These are phyloP conservation scores for Pinus tabuliformis DNA, from an alignment of 75 land plant species.

Conservation along the genomic window DNA sequence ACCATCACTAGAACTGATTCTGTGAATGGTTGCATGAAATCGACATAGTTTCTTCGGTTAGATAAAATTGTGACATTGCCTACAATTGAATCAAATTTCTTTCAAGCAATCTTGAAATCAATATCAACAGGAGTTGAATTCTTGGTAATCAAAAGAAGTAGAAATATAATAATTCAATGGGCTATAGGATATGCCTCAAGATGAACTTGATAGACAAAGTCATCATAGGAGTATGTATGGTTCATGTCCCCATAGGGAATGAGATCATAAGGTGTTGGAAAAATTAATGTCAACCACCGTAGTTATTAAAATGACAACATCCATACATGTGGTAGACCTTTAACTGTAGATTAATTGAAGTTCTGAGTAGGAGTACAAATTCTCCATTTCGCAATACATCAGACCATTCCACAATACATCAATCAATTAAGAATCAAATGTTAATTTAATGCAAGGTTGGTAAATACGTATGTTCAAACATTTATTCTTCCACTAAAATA, in stretches of 20 bases:
- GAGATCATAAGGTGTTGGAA: too few relatives aligned
- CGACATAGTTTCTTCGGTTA: conserved; percentile 12
- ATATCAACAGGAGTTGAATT: background rate
- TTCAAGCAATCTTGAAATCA: background rate
- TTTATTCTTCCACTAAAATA: too few relatives aligned
- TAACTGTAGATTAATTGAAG: too few relatives aligned
- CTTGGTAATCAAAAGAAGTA: background rate
- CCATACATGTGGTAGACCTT: too few relatives aligned
- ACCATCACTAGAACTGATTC: conserved; percentile 11
- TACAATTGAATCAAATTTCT: conserved; percentile 26
- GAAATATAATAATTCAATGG: background rate
- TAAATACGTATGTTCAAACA: too few relatives aligned
- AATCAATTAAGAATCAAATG: too few relatives aligned
- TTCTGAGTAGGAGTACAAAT: too few relatives aligned
- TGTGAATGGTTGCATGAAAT: conserved; percentile 27
- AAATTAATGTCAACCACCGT: too few relatives aligned
- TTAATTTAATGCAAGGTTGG: too few relatives aligned
- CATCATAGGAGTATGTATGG: conserved; percentile 31
- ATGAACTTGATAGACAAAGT: conserved; percentile 48
- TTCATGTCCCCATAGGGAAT: conserved; percentile 15
- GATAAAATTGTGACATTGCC: conserved; percentile 19
- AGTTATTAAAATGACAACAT: too few relatives aligned
- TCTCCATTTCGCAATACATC: too few relatives aligned
- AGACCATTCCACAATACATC: too few relatives aligned
- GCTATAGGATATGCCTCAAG: conserved; percentile 32